A percentile compares a stretch with the other conserved stretches of the same genome.
Evolutionary conservation across 768 basidiomycete species (phyloP).

Genomic region (Kwoniella dejecticola): DNA sequence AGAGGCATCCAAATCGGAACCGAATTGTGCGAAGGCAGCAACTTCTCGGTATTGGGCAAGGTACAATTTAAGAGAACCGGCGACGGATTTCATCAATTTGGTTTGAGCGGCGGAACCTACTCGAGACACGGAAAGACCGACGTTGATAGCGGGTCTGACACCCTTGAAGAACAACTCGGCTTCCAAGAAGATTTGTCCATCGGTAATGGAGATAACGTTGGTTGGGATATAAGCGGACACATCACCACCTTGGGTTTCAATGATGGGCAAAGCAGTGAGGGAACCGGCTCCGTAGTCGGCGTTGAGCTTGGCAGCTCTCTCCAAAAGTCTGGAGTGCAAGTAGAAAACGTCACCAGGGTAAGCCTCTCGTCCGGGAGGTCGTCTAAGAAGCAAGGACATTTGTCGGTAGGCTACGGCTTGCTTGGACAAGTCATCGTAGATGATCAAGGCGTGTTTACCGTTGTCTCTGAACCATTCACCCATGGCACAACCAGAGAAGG

Average conservation of each 20-base stretch:
- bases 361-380: constrained; percentile 99
- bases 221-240: constrained; percentile 97
- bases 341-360: constrained; percentile 98
- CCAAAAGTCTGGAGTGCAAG: constrained; percentile 98
- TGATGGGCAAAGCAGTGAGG: constrained; percentile 97
- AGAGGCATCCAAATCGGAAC: constrained; percentile 99
- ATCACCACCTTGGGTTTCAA: constrained; percentile 99
- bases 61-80: constrained; percentile 99
- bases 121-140: constrained; percentile 99
- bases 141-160: constrained; percentile 99
- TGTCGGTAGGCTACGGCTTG: constrained; percentile 99
- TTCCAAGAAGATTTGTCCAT: constrained; percentile 99
- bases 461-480: constrained; percentile 99
- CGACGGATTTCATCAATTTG: constrained; percentile 99
- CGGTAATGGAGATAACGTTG: constrained; percentile 96
- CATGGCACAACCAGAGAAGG: constrained; percentile 99
- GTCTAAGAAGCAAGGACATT: constrained; percentile 99
- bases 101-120: constrained; percentile 99
- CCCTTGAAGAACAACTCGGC: constrained; percentile 99
- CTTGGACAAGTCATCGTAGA: constrained; percentile 99
- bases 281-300: constrained; percentile 98
- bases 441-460: constrained; percentile 98
- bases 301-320: constrained; percentile 99
- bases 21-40: constrained; percentile 83
- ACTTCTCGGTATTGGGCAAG: constrained; percentile 99